Base-by-base conservation (phyloP, 2,329 filamentous ascomycete genomes). In the Fusarium sambucinum region DNA sequence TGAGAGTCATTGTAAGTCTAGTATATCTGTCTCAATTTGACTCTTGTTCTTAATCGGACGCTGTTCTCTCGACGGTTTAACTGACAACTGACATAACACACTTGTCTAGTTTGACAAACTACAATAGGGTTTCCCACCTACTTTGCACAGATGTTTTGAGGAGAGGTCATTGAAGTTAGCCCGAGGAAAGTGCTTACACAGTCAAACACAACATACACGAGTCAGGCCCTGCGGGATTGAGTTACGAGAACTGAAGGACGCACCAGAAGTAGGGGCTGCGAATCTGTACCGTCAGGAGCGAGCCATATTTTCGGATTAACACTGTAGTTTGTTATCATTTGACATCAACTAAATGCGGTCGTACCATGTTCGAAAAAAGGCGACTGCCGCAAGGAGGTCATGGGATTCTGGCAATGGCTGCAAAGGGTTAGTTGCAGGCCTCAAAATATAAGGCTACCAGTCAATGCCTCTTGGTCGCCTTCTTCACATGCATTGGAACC, bases 361-460 rank as follows among this genome's bases (percentile, higher is more conserved):
- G 47, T 38, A 5, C 27, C 14, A 42, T 23, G 8, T 11, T 17
- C 5, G 13, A 14, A 21, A 37, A 40, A 27, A 61, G 46, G 53
- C 41, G 33, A 9, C 23, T 13, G 6, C 33, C 19, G 29, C 1
- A 32, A 3, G n/a, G 33, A 19, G 12, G 7, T 6, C 4, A 6
- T 19, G 35, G 3, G 11, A 42, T 9, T 17, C n/a, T 5, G 16
- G 23, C n/a, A 30, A 19, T 46, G 45, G 14, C 33, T 17, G 23
- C 23, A 1, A 25, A 42, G 21, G 30, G 46, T 44, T 57, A 12
- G 23, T 21, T 27, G 38, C n/a, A n/a, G 55, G 55, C 55, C 50
- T 59, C 55, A 59, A 59, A 55, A 50, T 12, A 16, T 19, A 13
- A 51, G n/a, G 10, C 33, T 38, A 6, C n/a, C 21, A 23, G 14